Evolutionary conservation across 805 yeast genomes (phyloP).

Genomic region (Cyberlindnera maritima): DNA sequence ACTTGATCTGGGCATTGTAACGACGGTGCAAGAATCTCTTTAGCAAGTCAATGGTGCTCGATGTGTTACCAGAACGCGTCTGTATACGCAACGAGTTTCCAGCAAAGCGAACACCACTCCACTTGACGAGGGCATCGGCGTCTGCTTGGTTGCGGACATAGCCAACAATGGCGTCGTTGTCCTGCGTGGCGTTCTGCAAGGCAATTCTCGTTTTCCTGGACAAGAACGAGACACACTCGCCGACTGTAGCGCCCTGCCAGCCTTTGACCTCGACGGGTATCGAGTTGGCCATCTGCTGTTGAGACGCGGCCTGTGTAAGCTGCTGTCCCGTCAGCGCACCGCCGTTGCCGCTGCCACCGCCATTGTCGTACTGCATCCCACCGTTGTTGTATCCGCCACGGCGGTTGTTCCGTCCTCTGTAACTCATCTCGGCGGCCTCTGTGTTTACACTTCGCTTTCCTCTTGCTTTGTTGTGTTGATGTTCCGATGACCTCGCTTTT

Average conservation of each 20-base stretch:
- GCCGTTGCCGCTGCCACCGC: slow-evolving; percentile 1
- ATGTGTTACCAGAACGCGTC: slow-evolving; percentile 27
- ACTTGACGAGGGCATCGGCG: slow-evolving; percentile 54
- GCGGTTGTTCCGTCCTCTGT: slow-evolving; percentile 10
- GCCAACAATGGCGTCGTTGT: slow-evolving; percentile 59
- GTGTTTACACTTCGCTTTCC: background rate
- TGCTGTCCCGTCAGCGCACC: slow-evolving; percentile 15
- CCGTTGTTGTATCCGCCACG: slow-evolving; percentile 8
- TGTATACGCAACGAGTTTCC: slow-evolving; percentile 59
- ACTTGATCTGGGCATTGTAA: slow-evolving; percentile 58
- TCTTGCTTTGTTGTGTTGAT: background rate
- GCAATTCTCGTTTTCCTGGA: slow-evolving; percentile 61
- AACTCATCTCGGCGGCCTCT: slow-evolving; percentile 10
- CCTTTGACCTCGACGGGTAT: slow-evolving; percentile 63
- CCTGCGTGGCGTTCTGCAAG: slow-evolving; percentile 50
- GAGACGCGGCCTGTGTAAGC: slow-evolving; percentile 17
- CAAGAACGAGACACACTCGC: slow-evolving; percentile 66
- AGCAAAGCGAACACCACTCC: slow-evolving; percentile 81
- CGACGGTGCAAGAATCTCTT: slow-evolving; percentile 60
- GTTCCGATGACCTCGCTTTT: background rate
- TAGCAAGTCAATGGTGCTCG: slow-evolving; percentile 59
- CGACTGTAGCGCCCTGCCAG: slow-evolving; percentile 78
- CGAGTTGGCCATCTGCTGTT: slow-evolving; percentile 25
- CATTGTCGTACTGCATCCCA: background rate
- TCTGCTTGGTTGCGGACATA: slow-evolving; percentile 52